Percentiles rank a stretch among this genome's conserved stretches.
Conservation (phyloP, 1,139 yeast species). For the Pichia norvegensis region DNA sequence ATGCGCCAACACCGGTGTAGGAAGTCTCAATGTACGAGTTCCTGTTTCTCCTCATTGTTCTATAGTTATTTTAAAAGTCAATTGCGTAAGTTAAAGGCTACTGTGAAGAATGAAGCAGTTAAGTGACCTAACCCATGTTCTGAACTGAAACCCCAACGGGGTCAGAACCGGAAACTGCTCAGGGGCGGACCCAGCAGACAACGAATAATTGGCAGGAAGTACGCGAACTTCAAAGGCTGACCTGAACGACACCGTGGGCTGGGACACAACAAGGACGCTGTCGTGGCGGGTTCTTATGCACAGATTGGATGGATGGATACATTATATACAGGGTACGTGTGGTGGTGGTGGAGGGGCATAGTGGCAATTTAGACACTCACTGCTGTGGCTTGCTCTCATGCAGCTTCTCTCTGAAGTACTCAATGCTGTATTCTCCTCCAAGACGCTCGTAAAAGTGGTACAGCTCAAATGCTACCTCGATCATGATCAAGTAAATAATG, state of each 20-base stretch:
- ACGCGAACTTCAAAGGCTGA: too few species aligned
- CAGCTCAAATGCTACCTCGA: conserved; percentile 76
- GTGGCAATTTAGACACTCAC: too few species aligned
- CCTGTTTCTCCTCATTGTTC: not conserved
- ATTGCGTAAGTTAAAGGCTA: not conserved
- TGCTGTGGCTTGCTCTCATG: not conserved
- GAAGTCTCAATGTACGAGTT: conserved; percentile 15
- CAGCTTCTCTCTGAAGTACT: conserved; percentile 8
- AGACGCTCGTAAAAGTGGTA: conserved; percentile 50
- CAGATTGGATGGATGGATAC: too few species aligned
- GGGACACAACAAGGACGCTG: not conserved
- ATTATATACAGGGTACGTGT: too few species aligned
- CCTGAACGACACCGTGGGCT: not conserved
- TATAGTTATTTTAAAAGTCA: not conserved
- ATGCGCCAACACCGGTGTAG: conserved; percentile 24
- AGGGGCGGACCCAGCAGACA: too few species aligned
- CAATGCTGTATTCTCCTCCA: conserved; percentile 16
- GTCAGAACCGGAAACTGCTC: too few species aligned
- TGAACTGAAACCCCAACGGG: too few species aligned
- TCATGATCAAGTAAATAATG: conserved; percentile 69
- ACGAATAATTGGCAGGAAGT: too few species aligned
- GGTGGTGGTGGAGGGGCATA: too few species aligned
- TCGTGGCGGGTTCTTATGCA: too few species aligned
- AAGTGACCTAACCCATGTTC: too few species aligned
- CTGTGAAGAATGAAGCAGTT: too few species aligned